These are phyloP conservation scores for Magnusiomyces suaveolens DNA, from an alignment of 1,139 yeast species.

Conservation along the genomic window DNA sequence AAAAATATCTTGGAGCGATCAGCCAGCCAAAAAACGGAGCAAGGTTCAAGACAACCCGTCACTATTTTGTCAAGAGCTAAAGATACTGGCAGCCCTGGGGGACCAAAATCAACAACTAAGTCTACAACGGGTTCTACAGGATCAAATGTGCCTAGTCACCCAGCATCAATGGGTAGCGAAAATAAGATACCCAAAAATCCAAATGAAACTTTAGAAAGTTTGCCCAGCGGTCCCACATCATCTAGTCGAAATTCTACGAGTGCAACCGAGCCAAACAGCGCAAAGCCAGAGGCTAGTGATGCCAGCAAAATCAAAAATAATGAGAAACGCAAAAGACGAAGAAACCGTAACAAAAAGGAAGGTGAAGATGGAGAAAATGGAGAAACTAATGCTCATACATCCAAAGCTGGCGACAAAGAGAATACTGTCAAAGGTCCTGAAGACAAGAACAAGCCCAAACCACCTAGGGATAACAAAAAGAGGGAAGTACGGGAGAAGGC, in stretches of 20 bases:
- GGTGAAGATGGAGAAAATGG: not conserved
- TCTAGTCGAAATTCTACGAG: too few species aligned
- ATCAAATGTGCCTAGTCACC: too few species aligned
- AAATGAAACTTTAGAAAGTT: not conserved
- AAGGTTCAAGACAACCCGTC: not conserved
- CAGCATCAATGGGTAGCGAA: too few species aligned
- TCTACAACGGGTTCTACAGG: not conserved
- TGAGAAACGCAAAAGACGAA: not conserved
- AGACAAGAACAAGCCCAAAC: not conserved
- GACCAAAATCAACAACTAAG: not conserved
- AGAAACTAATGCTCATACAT: too few species aligned
- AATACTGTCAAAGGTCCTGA: not conserved
- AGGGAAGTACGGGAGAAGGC: not conserved
- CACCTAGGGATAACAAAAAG: not conserved
- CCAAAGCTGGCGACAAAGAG: not conserved
- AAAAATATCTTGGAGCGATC: not conserved
- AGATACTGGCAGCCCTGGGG: not conserved
- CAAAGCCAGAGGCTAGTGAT: not conserved
- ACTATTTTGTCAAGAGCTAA: not conserved
- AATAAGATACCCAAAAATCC: not conserved
- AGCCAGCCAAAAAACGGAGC: not conserved
- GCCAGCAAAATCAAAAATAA: not conserved
- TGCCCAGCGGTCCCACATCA: not conserved
- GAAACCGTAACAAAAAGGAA: not conserved
- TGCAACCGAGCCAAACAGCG: too few species aligned